phyloP scores from a whole-genome alignment of 2,329 filamentous ascomycete species.

The Akanthomyces muscarius region DNA sequence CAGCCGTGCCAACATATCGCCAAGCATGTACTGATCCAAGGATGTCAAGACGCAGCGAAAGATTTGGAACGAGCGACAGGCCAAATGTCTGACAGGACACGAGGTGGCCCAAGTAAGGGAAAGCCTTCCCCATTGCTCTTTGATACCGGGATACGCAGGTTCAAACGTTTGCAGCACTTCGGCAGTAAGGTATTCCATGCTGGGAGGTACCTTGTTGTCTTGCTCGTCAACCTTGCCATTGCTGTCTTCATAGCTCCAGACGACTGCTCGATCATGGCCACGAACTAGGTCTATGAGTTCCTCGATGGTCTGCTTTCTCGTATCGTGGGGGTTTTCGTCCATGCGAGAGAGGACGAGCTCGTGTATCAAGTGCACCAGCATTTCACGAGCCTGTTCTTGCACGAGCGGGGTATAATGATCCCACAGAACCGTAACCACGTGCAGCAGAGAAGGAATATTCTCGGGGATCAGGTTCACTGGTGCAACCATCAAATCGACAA shows the following conservation, averaged over 20 bases:
- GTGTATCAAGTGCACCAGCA: conserved; percentile 96
- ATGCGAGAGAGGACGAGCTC: conserved; percentile 82
- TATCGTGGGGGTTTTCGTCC: conserved; percentile 60
- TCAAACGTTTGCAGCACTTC: conserved; percentile 84
- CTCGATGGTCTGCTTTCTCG: conserved; percentile 72
- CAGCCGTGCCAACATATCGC: conserved; percentile 90
- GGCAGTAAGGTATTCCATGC: conserved; percentile 80
- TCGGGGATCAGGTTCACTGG: conserved; percentile 77
- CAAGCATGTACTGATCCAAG: conserved; percentile 88
- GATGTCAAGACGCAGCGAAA: conserved; percentile 91
- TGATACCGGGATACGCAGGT: conserved; percentile 77
- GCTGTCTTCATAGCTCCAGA: conserved; percentile 93
- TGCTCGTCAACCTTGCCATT: conserved; percentile 72
- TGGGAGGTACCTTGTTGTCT: conserved; percentile 74
- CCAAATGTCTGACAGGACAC: conserved; percentile 89
- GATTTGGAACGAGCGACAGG: conserved; percentile 95
- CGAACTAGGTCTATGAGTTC: conserved; percentile 84
- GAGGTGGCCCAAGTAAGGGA: conserved; percentile 95
- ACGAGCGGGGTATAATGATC: conserved; percentile 95
- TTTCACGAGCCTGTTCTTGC: conserved; percentile 93
- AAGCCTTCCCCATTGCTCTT: conserved; percentile 85
- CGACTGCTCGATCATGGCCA: conserved; percentile 74
- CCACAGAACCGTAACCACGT: conserved; percentile 92
- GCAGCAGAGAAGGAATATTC: conserved; percentile 78
- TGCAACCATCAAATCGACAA: conserved; percentile 94